Conservation (phyloP, 352 stramenopile genomes). For the Globisporangium okanoganense region DNA sequence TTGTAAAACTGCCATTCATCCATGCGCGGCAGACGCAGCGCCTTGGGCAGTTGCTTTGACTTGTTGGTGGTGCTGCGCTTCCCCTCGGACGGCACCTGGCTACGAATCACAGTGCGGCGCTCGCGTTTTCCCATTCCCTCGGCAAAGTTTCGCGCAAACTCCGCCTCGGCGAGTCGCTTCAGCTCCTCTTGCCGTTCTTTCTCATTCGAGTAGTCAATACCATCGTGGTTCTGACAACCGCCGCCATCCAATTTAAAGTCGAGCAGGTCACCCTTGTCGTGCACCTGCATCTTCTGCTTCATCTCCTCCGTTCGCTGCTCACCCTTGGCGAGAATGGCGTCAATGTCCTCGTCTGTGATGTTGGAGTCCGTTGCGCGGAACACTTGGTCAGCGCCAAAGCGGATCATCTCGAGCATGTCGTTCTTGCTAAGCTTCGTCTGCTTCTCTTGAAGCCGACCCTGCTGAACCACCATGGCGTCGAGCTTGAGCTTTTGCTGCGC, state of each 20-base stretch:
- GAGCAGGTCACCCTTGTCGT: conserved; percentile 84
- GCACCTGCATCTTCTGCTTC: conserved; percentile 82
- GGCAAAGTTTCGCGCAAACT: conserved; percentile 73
- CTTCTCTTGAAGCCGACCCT: conserved; percentile 84
- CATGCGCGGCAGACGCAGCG: conserved; percentile 73
- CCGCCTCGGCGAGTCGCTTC: conserved; percentile 77
- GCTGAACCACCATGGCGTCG: conserved; percentile 84
- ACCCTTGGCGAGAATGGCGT: conserved; percentile 94
- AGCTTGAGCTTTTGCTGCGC: conserved; percentile 97
- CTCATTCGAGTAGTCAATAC: conserved; percentile 95
- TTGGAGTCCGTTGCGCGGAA: conserved; percentile 95
- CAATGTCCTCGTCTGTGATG: conserved; percentile 98
- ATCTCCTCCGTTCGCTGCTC: conserved; percentile 85
- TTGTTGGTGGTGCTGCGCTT: conserved; percentile 52
- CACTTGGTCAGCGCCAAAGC: conserved; percentile 98
- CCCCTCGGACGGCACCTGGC: conserved; percentile 32
- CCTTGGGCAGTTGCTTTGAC: conserved; percentile 77
- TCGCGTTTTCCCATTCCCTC: conserved; percentile 85
- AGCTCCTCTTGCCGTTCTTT: conserved; percentile 84
- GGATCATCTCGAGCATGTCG: conserved; percentile 96
- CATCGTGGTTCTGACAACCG: conserved; percentile 94
- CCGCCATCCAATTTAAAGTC: conserved; percentile 93
- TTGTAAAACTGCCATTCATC: conserved; percentile 90
- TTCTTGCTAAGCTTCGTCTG: conserved; percentile 93
- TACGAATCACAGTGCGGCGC: conserved; percentile 71